Evolutionary conservation across 306 rosid species (phyloP).

Genomic region (Prunus armeniaca): DNA sequence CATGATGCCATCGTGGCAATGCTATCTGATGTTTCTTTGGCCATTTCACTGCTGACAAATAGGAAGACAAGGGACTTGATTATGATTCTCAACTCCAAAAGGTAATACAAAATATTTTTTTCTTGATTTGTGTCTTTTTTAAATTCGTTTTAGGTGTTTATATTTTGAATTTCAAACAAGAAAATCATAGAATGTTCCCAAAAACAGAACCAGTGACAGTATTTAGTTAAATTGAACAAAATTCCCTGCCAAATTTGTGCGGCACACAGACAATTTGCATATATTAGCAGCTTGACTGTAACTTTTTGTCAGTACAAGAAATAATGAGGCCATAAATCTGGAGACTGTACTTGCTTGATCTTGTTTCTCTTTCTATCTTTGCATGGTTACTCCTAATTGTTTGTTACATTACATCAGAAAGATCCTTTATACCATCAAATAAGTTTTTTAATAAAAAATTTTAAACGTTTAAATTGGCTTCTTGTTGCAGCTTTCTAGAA

Average conservation of each 20-base stretch:
- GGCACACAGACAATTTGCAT: neutral
- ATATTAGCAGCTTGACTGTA: neutral
- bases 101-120: slow-evolving; percentile 36
- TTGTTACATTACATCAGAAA: neutral
- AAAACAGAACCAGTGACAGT: neutral
- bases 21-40: slow-evolving; percentile 65
- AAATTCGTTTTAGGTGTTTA: neutral
- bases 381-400: neutral
- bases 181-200: neutral
- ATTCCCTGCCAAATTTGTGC: neutral
- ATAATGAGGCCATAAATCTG: neutral
- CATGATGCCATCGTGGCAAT: slow-evolving; percentile 69
- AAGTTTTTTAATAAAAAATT: neutral
- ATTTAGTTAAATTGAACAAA: neutral
- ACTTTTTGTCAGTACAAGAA: neutral
- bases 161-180: neutral
- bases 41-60: slow-evolving; percentile 78
- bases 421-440: neutral
- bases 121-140: neutral
- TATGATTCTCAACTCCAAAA: slow-evolving; percentile 93
- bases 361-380: neutral
- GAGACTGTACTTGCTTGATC: neutral
- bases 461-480: neutral
- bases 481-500: neutral
- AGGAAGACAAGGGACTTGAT: slow-evolving; percentile 83